phyloP scores from a whole-genome alignment of 192 early-diverging fungal genomes.

The Coemansia sp. region DNA sequence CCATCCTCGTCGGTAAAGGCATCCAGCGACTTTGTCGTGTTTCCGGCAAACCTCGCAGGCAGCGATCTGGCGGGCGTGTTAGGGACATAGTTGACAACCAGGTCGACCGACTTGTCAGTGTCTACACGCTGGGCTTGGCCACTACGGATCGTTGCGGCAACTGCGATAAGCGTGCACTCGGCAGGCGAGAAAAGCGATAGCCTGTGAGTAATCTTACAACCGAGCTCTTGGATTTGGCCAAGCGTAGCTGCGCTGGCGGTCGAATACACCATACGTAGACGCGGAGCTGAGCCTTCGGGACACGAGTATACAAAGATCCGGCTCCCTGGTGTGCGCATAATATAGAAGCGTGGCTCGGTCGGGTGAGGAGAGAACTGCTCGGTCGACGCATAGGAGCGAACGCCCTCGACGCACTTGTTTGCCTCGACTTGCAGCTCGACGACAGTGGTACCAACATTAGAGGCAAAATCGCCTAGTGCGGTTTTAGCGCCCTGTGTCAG shows the following conservation, averaged over 20 bases:
- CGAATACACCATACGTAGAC: constrained; percentile 60
- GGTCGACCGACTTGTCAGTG: constrained; percentile 38
- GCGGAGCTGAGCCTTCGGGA: constrained; percentile 50
- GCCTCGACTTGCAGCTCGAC: constrained; percentile 51
- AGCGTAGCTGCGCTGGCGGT: constrained; percentile 43
- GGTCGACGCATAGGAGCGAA: constrained; percentile 35
- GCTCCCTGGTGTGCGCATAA: constrained; percentile 50
- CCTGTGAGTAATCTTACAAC: constrained; percentile 44
- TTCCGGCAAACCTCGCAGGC: constrained; percentile 43
- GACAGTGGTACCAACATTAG: constrained; percentile 41
- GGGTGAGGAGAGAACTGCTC: constrained; percentile 46
- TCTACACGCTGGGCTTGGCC: constrained; percentile 51
- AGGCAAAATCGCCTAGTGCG: constrained; percentile 33
- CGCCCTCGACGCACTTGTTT: constrained; percentile 31
- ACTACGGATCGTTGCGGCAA: constrained; percentile 48
- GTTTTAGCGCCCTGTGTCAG: constrained; percentile 35
- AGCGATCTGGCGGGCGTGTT: constrained; percentile 42
- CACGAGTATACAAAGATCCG: constrained; percentile 58
- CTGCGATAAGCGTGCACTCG: constrained; percentile 52
- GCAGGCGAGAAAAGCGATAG: constrained; percentile 46
- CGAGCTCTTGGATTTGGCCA: constrained; percentile 47
- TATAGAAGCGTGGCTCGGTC: constrained; percentile 55
- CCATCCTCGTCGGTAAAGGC: constrained; percentile 50
- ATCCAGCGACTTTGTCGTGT: constrained; percentile 38
- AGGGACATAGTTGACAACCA: constrained; percentile 52